phyloP scores from a whole-genome alignment of 768 basidiomycete species.

The Sarcodon sp. region DNA sequence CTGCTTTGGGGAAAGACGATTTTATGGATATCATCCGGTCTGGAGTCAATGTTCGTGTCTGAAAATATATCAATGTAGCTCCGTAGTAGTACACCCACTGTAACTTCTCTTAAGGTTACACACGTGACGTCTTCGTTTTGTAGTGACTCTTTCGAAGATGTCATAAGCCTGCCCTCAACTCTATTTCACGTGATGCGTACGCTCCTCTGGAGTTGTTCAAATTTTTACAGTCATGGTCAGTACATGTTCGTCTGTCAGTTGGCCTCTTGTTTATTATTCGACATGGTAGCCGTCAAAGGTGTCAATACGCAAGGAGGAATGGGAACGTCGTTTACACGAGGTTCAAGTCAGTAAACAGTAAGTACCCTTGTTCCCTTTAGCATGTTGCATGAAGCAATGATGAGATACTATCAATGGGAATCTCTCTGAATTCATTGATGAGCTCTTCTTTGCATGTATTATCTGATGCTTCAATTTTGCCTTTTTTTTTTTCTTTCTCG shows the following conservation, averaged over 20 bases:
- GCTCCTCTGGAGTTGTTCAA: neutral
- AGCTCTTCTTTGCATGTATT: conserved; percentile 68
- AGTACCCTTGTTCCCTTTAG: conserved; percentile 26
- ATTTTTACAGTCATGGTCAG: conserved; percentile 11
- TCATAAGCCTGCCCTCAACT: too few relatives aligned
- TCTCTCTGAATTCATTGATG: conserved; percentile 90
- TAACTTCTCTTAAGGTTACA: too few relatives aligned
- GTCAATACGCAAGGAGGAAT: conserved; percentile 66
- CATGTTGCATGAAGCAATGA: conserved; percentile 25
- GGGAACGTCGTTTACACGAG: conserved; percentile 74
- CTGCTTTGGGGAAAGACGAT: conserved; percentile 49
- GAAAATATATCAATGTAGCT: too few relatives aligned
- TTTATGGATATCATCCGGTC: conserved; percentile 80
- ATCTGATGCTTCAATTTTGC: conserved; percentile 48
- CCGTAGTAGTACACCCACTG: too few relatives aligned
- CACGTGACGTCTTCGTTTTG: too few relatives aligned
- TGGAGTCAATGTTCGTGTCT: conserved; percentile 46
- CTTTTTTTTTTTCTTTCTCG: conserved; percentile 2
- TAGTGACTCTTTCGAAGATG: too few relatives aligned
- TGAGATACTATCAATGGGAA: conserved; percentile 83
- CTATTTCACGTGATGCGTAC: too few relatives aligned
- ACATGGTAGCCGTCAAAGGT: conserved; percentile 31
- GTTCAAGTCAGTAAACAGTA: conserved; percentile 83
- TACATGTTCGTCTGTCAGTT: conserved; percentile 1
- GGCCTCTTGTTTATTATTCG: conserved; percentile 2